phyloP scores from a whole-genome alignment of 495 filamentous ascomycete species.

The Letharia columbiana region DNA sequence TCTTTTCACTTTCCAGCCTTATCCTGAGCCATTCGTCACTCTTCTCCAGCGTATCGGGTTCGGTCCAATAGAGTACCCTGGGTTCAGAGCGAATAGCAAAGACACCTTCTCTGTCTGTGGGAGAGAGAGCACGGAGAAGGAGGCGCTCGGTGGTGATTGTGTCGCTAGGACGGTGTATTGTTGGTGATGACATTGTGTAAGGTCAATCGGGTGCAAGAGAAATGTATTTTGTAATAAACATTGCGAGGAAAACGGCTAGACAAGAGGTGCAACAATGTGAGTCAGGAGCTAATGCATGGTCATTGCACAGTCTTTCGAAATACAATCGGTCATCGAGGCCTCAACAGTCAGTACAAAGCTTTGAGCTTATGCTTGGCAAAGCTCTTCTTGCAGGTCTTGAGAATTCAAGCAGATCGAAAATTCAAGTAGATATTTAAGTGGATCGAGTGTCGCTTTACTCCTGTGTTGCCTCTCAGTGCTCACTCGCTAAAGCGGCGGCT shows the following conservation, averaged over 20 bases:
- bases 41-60: constrained; percentile 6
- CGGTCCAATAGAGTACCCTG: constrained; percentile 14
- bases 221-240: neutral
- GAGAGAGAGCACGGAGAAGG: constrained; percentile 1
- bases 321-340: too few species aligned
- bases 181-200: neutral
- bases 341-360: too few species aligned
- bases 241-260: neutral
- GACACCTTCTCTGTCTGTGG: neutral
- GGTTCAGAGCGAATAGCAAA: constrained; percentile 1
- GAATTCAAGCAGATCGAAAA: too few species aligned
- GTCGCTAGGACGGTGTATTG: neutral
- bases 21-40: constrained; percentile 11
- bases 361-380: too few species aligned
- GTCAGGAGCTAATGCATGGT: too few species aligned
- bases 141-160: constrained; percentile 3
- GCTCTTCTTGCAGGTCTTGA: too few species aligned
- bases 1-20: constrained; percentile 2
- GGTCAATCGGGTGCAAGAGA: neutral
- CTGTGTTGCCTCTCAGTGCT: too few species aligned
- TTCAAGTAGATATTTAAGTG: too few species aligned
- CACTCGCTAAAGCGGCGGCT: too few species aligned
- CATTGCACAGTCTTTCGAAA: too few species aligned
- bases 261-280: neutral
- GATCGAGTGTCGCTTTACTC: too few species aligned